Evolutionary conservation across 106 monocot genomes (phyloP).

Genomic region (Apostasia shenzhenica): DNA sequence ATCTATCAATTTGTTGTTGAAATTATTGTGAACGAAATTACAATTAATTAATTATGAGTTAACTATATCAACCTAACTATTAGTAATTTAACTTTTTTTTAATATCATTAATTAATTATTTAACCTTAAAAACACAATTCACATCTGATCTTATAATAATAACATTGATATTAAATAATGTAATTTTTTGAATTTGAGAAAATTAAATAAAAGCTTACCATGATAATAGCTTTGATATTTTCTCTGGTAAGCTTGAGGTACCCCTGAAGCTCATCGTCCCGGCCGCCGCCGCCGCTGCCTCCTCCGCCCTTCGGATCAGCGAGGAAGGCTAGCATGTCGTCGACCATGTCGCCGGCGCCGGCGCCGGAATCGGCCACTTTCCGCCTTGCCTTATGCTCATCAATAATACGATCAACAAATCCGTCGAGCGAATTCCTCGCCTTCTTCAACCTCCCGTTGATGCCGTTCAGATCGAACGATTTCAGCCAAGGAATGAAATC

Average conservation of each 20-base stretch:
- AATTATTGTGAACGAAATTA: no score
- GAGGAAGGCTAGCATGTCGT: slow-evolving; percentile 81
- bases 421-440: slow-evolving; percentile 47
- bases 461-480: slow-evolving; percentile 59
- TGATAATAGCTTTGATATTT: slow-evolving; percentile 95
- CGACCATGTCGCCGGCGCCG: slow-evolving; percentile 79
- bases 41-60: no score
- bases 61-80: no score
- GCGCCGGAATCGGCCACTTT: slow-evolving; percentile 36
- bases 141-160: no score
- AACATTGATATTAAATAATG: no score
- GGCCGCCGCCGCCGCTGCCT: background rate
- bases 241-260: slow-evolving; percentile 57
- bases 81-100: no score
- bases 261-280: slow-evolving; percentile 26
- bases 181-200: background rate
- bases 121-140: no score
- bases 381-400: slow-evolving; percentile 51
- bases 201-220: slow-evolving; percentile 41
- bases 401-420: slow-evolving; percentile 82
- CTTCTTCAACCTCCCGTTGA: slow-evolving; percentile 40
- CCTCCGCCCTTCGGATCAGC: slow-evolving; percentile 9
- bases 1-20: no score
- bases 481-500: slow-evolving; percentile 84
- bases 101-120: no score